phyloP scores from a whole-genome alignment of 805 yeast species.

The Priceomyces melissophilus region DNA sequence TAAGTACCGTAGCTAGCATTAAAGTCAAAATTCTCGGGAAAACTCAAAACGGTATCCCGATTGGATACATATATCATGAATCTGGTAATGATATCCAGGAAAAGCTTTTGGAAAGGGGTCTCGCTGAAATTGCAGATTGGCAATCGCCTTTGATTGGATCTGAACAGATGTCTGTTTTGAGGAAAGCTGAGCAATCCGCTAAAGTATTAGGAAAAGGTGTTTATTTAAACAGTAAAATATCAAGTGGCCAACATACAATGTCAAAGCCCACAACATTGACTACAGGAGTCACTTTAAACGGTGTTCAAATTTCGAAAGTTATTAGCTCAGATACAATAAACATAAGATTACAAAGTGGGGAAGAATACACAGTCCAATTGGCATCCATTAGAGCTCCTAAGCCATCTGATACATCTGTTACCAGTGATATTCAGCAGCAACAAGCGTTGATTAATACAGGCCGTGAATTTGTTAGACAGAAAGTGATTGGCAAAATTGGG shows the following conservation, averaged over 20 bases:
- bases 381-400: conserved; percentile 77
- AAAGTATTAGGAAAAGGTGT: conserved; percentile 54
- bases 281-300: conserved; percentile 47
- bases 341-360: conserved; percentile 45
- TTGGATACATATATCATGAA: conserved; percentile 62
- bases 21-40: conserved; percentile 58
- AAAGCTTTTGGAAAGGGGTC: conserved; percentile 62
- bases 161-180: conserved; percentile 53
- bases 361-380: conserved; percentile 66
- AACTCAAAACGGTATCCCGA: conserved; percentile 57
- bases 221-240: conserved; percentile 43
- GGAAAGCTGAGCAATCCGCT: conserved; percentile 65
- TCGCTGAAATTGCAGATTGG: conserved; percentile 77
- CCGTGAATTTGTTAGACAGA: conserved; percentile 69
- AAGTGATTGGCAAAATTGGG: conserved; percentile 70
- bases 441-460: conserved; percentile 61
- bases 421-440: conserved; percentile 28
- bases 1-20: conserved; percentile 53
- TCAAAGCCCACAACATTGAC: conserved; percentile 17
- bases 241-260: conserved; percentile 14
- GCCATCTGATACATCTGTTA: conserved; percentile 50
- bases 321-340: conserved; percentile 66
- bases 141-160: conserved; percentile 70
- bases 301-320: conserved; percentile 57
- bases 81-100: conserved; percentile 72